A percentile compares a stretch with the other conserved stretches of the same genome.
These are phyloP conservation scores for Fusarium mangiferae DNA, from an alignment of 2,329 filamentous ascomycete species.

Conservation along the genomic window DNA sequence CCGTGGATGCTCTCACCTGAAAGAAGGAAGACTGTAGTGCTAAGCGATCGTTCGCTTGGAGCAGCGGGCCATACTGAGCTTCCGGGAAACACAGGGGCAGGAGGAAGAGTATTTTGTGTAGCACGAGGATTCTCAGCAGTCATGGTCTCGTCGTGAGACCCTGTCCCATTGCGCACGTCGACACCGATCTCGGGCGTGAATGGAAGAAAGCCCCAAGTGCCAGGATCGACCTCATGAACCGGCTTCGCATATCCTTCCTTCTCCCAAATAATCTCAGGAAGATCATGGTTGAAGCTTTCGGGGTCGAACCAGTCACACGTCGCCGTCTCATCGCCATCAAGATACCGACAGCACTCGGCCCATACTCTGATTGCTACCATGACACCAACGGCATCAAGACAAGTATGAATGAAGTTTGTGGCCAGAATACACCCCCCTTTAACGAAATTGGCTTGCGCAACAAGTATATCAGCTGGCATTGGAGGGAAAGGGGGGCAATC, in stretches of 20 bases:
- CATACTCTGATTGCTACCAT: neutral
- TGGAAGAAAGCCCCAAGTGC: neutral
- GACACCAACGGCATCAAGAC: slow-evolving; percentile 1
- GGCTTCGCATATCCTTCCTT: neutral
- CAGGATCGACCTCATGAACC: neutral
- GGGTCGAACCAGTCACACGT: slow-evolving; percentile 4
- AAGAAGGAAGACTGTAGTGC: neutral
- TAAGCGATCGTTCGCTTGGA: neutral
- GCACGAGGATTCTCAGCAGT: neutral
- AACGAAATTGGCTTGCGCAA: slow-evolving; percentile 5
- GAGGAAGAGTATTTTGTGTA: neutral
- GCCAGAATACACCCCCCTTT: neutral
- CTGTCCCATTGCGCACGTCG: neutral
- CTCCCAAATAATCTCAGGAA: slow-evolving; percentile 4
- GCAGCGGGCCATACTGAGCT: neutral
- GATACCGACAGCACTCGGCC: slow-evolving; percentile 12
- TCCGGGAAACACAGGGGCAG: neutral
- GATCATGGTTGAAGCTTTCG: slow-evolving; percentile 4
- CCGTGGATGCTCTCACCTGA: slow-evolving; percentile 1
- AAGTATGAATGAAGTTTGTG: slow-evolving; percentile 2
- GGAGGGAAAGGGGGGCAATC: neutral
- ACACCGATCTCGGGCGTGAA: neutral
- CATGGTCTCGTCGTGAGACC: fast-evolving
- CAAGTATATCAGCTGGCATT: slow-evolving; percentile 1
- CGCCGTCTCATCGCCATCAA: neutral